phyloP scores from a whole-genome alignment of 805 yeast genomes.

The Pichia gijzeniarum region DNA sequence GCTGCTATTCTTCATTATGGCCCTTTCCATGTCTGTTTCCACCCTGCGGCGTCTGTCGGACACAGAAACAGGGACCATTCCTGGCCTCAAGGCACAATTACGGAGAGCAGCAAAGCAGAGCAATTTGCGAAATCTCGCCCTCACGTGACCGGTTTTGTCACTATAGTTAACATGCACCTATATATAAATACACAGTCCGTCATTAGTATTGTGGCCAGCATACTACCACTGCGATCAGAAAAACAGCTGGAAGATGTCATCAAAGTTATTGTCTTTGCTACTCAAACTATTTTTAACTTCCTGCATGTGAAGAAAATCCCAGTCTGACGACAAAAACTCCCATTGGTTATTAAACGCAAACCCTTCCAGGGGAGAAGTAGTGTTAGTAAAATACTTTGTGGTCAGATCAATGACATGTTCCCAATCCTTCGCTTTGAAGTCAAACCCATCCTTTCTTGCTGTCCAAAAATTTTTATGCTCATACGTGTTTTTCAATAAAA shows the following conservation, averaged over 20 bases:
- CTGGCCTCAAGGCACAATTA: too few species aligned
- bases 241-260: not conserved
- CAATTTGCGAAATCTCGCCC: too few species aligned
- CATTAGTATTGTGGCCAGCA: too few species aligned
- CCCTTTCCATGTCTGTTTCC: too few species aligned
- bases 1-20: too few species aligned
- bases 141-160: too few species aligned
- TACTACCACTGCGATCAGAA: not conserved
- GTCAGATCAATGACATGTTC: constrained; percentile 7
- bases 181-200: too few species aligned
- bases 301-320: constrained; percentile 2
- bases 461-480: not conserved
- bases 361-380: not conserved
- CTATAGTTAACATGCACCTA: too few species aligned
- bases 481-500: constrained; percentile 14
- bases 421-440: constrained; percentile 6
- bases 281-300: not conserved
- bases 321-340: not conserved
- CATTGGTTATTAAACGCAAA: not conserved
- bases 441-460: not conserved
- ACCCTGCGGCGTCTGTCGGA: too few species aligned
- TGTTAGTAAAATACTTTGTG: not conserved
- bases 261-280: not conserved
- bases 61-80: too few species aligned
- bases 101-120: too few species aligned